Base-by-base conservation (phyloP, 257 asterid genomes). In the Penstemon barbatus region DNA sequence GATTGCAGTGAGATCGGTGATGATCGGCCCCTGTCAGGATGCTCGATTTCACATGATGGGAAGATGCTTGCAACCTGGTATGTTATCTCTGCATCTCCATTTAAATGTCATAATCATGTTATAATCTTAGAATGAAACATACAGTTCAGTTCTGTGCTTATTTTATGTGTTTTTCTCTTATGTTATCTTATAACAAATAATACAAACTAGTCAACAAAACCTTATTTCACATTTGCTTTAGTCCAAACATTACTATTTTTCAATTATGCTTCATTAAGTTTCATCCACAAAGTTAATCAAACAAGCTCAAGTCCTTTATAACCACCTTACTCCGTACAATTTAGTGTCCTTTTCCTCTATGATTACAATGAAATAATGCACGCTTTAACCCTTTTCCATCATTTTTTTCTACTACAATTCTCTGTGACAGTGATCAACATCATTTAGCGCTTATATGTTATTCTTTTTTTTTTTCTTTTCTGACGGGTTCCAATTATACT, bases 61-160 rank as follows among this genome's bases (percentile, higher is more conserved):
- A 80, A 78, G 74, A 82, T 86, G 88, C 95, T 92, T 65, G 99
- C 97, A 46, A 93, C 99, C 75, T 90, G 99, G 99, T 93, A 81
- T 11, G 40, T 41, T 65, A 53, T 58, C 58, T 62, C 51, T 58
- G 67, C 58, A 64, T 43, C 55, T 18, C 55, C 60, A 41, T 66
- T 12, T 53, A 25, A 11, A 25, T 60, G 36, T 46, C 11, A 49
- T 39, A 49, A 10, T 3, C 49, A 49, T 50, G 36, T 12, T 54
- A 9, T 19, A 50, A 3, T 71, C 57, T 48, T 42, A 41, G 15
- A 15, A 56, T 71, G 52, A 8, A 43, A 42, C 43, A 15, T 60
- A 19, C 53, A 18, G 3, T 39, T 9, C 58, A 63, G 37, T 10
- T 52, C 37, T 41, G 50, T 61, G 62, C 63, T 66, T 48, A 43